These are phyloP conservation scores for Chytriomyces sp. DNA, from an alignment of 192 early-diverging fungal species.

Conservation along the genomic window DNA sequence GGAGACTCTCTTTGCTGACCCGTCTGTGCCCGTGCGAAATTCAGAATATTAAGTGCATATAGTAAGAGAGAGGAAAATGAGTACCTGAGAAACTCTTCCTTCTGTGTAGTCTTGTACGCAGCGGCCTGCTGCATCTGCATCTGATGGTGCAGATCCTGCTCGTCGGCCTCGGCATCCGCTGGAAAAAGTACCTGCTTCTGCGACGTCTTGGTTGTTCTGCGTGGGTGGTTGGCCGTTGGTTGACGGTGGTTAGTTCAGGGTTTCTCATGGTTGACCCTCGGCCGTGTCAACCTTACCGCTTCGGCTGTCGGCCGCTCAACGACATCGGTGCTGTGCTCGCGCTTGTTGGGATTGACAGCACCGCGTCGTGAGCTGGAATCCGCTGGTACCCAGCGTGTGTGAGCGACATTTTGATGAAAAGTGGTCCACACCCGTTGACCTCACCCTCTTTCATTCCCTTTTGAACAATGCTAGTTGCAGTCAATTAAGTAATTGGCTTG, in stretches of 20 bases:
- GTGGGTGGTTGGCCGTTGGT: slow-evolving; percentile 62
- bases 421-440: too few species aligned
- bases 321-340: not conserved
- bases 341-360: not conserved
- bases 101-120: slow-evolving; percentile 26
- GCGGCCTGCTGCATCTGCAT: slow-evolving; percentile 10
- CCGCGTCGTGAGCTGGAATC: not conserved
- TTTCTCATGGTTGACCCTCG: not conserved
- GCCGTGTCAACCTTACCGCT: not conserved
- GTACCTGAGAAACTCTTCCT: slow-evolving; percentile 29
- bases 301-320: not conserved
- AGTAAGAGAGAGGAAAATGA: not conserved
- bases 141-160: not conserved
- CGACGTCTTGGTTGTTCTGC: slow-evolving; percentile 84
- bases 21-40: not conserved
- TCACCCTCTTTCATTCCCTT: too few species aligned
- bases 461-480: too few species aligned
- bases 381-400: too few species aligned
- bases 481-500: too few species aligned
- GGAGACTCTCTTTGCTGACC: slow-evolving; percentile 55
- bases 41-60: not conserved
- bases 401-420: too few species aligned
- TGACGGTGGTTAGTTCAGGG: not conserved
- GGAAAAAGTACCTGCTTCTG: slow-evolving; percentile 86
- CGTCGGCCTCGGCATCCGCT: slow-evolving; percentile 50